phyloP scores from a whole-genome alignment of 805 yeast genomes.

The Lipomyces chichibuensis region DNA sequence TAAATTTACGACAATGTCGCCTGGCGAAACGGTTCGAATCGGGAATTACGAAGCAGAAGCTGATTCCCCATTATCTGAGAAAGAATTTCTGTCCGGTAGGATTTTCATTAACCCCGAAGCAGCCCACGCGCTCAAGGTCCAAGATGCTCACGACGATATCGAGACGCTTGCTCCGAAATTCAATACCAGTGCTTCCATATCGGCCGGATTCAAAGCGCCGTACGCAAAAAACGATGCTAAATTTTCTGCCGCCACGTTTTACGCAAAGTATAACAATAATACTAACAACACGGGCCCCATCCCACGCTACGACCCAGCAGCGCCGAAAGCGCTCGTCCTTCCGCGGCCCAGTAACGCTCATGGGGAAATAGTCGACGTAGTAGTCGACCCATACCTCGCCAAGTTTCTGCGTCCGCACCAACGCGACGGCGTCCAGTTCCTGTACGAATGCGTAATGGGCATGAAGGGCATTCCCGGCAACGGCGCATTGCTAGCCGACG shows the following conservation, averaged over 20 bases:
- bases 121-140: conserved; percentile 1
- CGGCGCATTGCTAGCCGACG: conserved; percentile 92
- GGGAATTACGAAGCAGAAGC: conserved; percentile 59
- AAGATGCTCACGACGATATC: not conserved
- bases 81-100: conserved; percentile 17
- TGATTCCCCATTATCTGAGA: conserved; percentile 21
- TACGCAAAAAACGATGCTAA: not conserved
- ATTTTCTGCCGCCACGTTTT: not conserved
- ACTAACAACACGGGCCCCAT: conserved; percentile 1
- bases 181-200: not conserved
- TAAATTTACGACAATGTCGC: conserved; percentile 35
- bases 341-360: conserved; percentile 36
- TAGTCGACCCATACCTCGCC: conserved; percentile 45
- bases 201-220: conserved; percentile 14
- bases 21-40: conserved; percentile 52
- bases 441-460: conserved; percentile 84
- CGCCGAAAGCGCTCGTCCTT: conserved; percentile 40
- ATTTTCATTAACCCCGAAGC: conserved; percentile 5
- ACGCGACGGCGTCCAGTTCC: conserved; percentile 75
- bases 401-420: conserved; percentile 77
- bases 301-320: conserved; percentile 38
- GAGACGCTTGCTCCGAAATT: not conserved
- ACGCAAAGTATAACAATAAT: not conserved
- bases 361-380: conserved; percentile 42
- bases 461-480: conserved; percentile 52